phyloP scores from a whole-genome alignment of 1,139 yeast species.

The Ashbya aceris region DNA sequence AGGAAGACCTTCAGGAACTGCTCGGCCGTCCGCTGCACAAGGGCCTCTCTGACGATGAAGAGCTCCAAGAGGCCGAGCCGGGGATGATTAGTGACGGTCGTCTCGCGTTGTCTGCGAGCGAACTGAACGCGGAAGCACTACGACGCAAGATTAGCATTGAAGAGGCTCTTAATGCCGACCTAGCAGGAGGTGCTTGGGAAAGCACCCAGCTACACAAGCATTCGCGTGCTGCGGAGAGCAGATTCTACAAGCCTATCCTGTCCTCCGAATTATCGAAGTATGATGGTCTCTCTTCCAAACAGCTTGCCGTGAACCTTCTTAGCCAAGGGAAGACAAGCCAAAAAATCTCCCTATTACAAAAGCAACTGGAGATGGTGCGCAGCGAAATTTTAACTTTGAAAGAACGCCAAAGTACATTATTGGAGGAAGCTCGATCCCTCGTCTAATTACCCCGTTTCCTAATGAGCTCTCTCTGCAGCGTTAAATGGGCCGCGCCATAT shows the following conservation, averaged over 20 bases:
- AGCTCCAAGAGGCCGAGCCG: slow-evolving; percentile 2
- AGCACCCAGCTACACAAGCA: slow-evolving; percentile 7
- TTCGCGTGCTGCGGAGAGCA: not conserved
- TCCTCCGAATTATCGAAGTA: not conserved
- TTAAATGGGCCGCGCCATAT: no score
- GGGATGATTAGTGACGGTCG: slow-evolving; percentile 1
- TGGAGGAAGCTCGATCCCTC: no score
- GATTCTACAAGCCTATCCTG: not conserved
- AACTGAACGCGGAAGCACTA: not conserved
- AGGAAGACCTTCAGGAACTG: slow-evolving; percentile 7
- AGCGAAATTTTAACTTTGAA: not conserved
- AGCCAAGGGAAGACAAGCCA: not conserved
- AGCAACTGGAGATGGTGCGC: not conserved
- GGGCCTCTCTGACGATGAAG: not conserved
- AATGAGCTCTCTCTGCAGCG: no score
- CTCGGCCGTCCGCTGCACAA: slow-evolving; percentile 9
- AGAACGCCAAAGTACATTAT: not conserved
- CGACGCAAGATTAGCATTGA: not conserved
- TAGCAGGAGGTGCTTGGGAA: slow-evolving; percentile 6
- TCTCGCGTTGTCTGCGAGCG: not conserved
- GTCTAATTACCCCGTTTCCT: no score
- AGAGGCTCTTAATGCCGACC: slow-evolving; percentile 4
- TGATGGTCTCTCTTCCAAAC: not conserved
- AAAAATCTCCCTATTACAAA: not conserved
- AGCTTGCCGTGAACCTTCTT: not conserved